Conservation (phyloP, 768 basidiomycete genomes). For the Rubroboletus satanas region DNA sequence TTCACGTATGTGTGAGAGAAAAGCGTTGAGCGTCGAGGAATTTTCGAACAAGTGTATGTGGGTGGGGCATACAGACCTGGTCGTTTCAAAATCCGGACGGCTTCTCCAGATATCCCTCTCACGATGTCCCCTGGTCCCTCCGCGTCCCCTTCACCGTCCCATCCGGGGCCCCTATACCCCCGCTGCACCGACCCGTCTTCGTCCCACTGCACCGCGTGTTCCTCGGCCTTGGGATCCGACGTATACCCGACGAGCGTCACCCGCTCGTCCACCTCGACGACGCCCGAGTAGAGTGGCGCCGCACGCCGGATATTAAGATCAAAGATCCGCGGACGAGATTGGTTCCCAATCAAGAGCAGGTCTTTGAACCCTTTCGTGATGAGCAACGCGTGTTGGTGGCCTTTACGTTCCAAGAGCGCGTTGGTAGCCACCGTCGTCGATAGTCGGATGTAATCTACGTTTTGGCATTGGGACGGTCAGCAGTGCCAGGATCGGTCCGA, state of each 20-base stretch:
- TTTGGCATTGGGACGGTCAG: neutral
- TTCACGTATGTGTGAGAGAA: neutral
- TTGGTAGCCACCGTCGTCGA: slow-evolving; percentile 97
- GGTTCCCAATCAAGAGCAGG: slow-evolving; percentile 89
- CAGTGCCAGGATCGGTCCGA: too few relatives aligned
- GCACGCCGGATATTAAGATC: slow-evolving; percentile 86
- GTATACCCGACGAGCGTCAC: slow-evolving; percentile 94
- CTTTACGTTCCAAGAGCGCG: slow-evolving; percentile 91
- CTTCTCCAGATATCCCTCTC: slow-evolving; percentile 81
- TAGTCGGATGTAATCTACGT: slow-evolving; percentile 79
- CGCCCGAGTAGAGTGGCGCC: slow-evolving; percentile 67
- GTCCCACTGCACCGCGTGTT: slow-evolving; percentile 73
- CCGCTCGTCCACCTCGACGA: slow-evolving; percentile 75
- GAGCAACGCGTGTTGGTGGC: slow-evolving; percentile 84
- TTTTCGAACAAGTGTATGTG: neutral
- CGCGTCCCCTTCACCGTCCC: slow-evolving; percentile 65
- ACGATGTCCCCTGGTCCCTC: slow-evolving; percentile 82
- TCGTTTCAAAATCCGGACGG: slow-evolving; percentile 74
- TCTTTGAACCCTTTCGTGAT: slow-evolving; percentile 93
- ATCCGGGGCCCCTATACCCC: slow-evolving; percentile 74
- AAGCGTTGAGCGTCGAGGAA: neutral
- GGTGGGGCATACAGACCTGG: slow-evolving; percentile 43
- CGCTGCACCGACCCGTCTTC: slow-evolving; percentile 61
- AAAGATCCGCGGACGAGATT: slow-evolving; percentile 91
- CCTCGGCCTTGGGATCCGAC: slow-evolving; percentile 77